Base-by-base conservation (phyloP, 352 stramenopile genomes). In the Pythium coloratum region DNA sequence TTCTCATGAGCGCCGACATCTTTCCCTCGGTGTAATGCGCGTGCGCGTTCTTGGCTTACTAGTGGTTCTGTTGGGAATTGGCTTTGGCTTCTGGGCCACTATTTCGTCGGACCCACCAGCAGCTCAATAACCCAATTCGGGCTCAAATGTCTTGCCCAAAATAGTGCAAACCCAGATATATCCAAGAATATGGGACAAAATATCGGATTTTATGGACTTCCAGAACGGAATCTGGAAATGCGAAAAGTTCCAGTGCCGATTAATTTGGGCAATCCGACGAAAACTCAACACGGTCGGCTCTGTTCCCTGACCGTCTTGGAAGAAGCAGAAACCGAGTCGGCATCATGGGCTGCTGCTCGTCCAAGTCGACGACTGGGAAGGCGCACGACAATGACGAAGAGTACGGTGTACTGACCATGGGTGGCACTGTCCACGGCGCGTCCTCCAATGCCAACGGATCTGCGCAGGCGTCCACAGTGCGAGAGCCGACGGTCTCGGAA, bases 261-360 rank as follows among this genome's bases (percentile, higher is more conserved):
- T 51, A 51, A 51, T 51, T 51, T 51, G n/a, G 44, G 44, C 16
- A 42, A 9, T 42, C 9, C 7, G 36, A 16, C 36, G 36, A 14
- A 42, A 12, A 42, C 20, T 24, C 20, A 24, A 24, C 20, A 24
- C 20, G 20, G 20, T 24, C 20, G 20, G 10, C 36, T 38, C 5
- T 16, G 7, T 12, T 42, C 9, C 10, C 2, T 42, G 6, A 2
- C 36, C 36, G 36, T 12, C 36, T 42, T 14, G 7, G 36, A 42
- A 44, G 55, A 60, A 40, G 24, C 34, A 33, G 13, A 13, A 36
- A 20, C 12, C n/a, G 24, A 32, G n/a, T 10, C 33, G 6, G 13
- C 30, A 20, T 62, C 30, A 92, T 92, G 84, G 84, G 84, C 32
- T 92, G 84, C 72, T 87, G 78, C 66, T 89, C 78, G 54, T 90